A percentile compares a stretch with the other conserved stretches of the same genome.
These are phyloP conservation scores for Theobroma grandiflorum DNA, from an alignment of 441 rosid species.

Conservation along the genomic window DNA sequence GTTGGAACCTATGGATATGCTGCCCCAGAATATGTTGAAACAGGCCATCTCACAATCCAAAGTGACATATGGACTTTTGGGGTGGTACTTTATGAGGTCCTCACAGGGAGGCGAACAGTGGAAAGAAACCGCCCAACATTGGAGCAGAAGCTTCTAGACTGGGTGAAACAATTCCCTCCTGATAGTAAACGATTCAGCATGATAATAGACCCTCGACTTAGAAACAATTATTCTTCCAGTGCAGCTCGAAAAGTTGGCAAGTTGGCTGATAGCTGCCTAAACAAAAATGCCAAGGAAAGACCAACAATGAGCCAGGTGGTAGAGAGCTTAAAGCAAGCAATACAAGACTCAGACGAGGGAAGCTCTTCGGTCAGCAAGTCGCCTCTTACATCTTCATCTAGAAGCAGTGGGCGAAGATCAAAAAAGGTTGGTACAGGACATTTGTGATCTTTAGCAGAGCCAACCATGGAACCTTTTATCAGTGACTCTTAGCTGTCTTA, in stretches of 20 bases:
- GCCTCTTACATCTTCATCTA: conserved; percentile 37
- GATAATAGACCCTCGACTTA: conserved; percentile 53
- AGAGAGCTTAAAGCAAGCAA: conserved; percentile 41
- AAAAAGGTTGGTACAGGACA: conserved; percentile 26
- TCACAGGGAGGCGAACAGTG: conserved; percentile 57
- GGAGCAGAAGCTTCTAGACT: conserved; percentile 61
- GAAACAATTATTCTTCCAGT: conserved; percentile 40
- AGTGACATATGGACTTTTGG: conserved; percentile 67
- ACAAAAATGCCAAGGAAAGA: conserved; percentile 51
- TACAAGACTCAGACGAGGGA: conserved; percentile 43
- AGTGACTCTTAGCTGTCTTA: neutral
- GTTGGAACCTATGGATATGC: conserved; percentile 65
- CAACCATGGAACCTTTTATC: neutral
- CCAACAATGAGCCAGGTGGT: conserved; percentile 55
- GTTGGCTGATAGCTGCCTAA: conserved; percentile 57
- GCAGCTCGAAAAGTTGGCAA: conserved; percentile 47
- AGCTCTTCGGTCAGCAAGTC: conserved; percentile 15
- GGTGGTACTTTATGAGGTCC: conserved; percentile 64
- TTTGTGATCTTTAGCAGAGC: neutral
- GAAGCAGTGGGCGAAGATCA: conserved; percentile 23
- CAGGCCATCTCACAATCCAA: conserved; percentile 60
- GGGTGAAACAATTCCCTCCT: conserved; percentile 57
- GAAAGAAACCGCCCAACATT: conserved; percentile 48
- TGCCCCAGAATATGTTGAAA: conserved; percentile 62
- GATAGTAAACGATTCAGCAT: conserved; percentile 51